Conservation (phyloP, 1,284 basidiomycete species). For the Laetiporus sulphureus region DNA sequence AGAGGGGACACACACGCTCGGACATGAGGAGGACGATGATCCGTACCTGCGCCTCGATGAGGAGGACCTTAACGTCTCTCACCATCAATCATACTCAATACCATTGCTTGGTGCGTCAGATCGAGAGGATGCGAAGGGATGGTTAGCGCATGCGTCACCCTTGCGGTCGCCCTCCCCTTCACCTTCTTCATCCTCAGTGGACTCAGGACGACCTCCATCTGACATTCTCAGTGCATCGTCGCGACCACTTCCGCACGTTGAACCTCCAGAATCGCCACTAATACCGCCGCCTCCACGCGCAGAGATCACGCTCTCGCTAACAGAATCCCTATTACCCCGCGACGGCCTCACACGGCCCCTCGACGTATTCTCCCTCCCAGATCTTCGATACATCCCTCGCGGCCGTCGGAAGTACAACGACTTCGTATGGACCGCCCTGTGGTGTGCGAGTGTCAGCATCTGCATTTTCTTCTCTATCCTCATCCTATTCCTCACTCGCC, state of each 20-base stretch:
- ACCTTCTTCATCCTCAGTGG: conserved; percentile 40
- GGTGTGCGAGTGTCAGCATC: conserved; percentile 50
- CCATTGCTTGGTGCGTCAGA: conserved; percentile 40
- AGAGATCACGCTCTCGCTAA: conserved; percentile 53
- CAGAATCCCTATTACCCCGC: conserved; percentile 65
- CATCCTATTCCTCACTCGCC: conserved; percentile 46
- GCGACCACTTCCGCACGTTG: conserved; percentile 20
- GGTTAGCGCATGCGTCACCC: conserved; percentile 60
- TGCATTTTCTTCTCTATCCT: conserved; percentile 59
- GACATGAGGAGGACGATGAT: conserved; percentile 53
- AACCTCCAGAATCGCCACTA: conserved; percentile 18
- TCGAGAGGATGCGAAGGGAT: conserved; percentile 43
- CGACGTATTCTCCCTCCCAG: conserved; percentile 67
- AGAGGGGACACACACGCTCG: conserved; percentile 18
- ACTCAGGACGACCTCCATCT: conserved; percentile 37
- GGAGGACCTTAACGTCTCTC: conserved; percentile 34
- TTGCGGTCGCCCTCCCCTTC: conserved; percentile 44
- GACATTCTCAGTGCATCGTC: conserved; percentile 24
- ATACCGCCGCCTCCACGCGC: conserved; percentile 29
- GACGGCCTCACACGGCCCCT: conserved; percentile 55
- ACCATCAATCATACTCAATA: conserved; percentile 39
- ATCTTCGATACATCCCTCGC: conserved; percentile 56
- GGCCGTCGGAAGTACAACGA: conserved; percentile 66
- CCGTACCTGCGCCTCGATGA: conserved; percentile 70
- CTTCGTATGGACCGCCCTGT: conserved; percentile 61